These are phyloP conservation scores for Piromyces finnis DNA, from an alignment of 192 early-diverging fungal species.

Conservation along the genomic window DNA sequence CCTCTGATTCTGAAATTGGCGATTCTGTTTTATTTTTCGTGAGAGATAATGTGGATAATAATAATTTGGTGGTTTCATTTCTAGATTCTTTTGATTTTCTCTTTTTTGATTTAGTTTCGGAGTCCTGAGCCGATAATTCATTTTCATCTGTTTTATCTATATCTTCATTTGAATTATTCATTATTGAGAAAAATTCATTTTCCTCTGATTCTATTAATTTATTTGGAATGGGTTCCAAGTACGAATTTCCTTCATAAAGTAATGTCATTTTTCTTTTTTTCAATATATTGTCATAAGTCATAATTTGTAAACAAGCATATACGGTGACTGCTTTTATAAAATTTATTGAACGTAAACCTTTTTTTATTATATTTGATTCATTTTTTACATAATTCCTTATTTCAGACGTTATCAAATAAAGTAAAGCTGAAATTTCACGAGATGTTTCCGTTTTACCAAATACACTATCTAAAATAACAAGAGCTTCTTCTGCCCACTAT, in stretches of 20 bases:
- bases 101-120: neutral
- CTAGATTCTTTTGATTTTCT: neutral
- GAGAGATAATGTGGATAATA: neutral
- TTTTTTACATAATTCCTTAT: neutral
- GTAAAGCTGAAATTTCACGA: neutral
- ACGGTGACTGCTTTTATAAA: neutral
- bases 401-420: neutral
- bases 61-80: neutral
- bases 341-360: neutral
- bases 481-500: neutral
- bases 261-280: neutral
- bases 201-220: neutral
- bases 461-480: neutral
- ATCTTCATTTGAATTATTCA: neutral
- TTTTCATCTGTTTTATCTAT: neutral
- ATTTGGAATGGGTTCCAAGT: neutral
- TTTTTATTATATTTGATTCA: neutral
- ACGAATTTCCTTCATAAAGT: neutral
- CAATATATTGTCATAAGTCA: neutral
- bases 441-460: neutral
- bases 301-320: neutral
- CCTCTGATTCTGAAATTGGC: neutral
- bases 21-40: neutral
- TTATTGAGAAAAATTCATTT: neutral
- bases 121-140: neutral